Evolutionary conservation across 2,329 filamentous ascomycete species (phyloP).

Genomic region (Aspergillus floridensis): DNA sequence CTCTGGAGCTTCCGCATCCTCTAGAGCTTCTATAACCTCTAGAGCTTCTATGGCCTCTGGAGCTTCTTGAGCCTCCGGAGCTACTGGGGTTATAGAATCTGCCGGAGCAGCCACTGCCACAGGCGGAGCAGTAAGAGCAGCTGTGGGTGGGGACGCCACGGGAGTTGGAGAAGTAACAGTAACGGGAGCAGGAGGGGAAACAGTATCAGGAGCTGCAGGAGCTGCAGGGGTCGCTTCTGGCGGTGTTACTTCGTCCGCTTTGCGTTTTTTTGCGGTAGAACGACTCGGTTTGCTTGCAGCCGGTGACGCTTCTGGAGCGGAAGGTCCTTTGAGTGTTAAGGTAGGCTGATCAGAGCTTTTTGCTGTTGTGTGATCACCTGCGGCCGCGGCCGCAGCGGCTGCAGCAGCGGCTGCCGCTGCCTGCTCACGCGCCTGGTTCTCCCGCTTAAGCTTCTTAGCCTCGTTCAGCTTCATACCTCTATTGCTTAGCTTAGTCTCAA

Average conservation of each 20-base stretch:
- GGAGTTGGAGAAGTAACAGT: neutral
- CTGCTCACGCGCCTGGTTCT: conserved; percentile 49
- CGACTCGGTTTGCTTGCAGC: conserved; percentile 18
- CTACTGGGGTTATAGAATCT: neutral
- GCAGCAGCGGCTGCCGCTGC: conserved; percentile 36
- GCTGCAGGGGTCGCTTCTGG: conserved; percentile 17
- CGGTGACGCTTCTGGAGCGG: conserved; percentile 8
- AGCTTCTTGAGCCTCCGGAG: neutral
- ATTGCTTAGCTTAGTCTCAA: conserved; percentile 55
- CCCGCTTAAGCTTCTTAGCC: conserved; percentile 60
- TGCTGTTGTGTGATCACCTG: conserved; percentile 21
- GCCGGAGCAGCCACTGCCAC: neutral
- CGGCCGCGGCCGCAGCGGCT: conserved; percentile 14
- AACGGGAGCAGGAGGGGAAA: neutral
- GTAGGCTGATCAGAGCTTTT: conserved; percentile 12
- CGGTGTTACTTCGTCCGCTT: conserved; percentile 50
- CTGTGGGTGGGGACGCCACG: neutral
- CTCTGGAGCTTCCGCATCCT: neutral
- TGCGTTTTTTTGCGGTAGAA: conserved; percentile 48
- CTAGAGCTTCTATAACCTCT: too few species aligned
- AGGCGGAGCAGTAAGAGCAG: neutral
- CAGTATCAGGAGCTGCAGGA: neutral
- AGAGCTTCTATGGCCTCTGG: neutral
- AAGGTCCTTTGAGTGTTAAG: conserved; percentile 9
- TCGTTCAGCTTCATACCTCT: conserved; percentile 61